Evolutionary conservation across 2,329 filamentous ascomycete genomes (phyloP), one percentile per base, ranked within the genome.

Genomic region (Sphaerulina musiva): DNA sequence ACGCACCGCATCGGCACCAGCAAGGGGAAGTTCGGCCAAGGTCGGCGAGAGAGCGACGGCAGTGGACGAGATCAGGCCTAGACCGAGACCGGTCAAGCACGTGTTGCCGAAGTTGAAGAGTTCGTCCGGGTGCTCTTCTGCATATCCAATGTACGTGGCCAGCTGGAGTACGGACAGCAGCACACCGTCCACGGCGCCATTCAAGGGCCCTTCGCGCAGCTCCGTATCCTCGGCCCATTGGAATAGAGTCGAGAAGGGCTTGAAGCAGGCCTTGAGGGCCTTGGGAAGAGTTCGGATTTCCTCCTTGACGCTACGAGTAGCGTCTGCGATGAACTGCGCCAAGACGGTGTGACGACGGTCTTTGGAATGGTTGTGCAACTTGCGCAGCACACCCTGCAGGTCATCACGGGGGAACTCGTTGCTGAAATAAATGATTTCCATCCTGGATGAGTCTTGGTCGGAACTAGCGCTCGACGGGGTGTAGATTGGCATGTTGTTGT

Each of bases 331-430:
- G 59, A 79, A 78, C 2, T 50, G 36, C 1, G 74, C 72, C 9
- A 79, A 63, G 3, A 69, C 29, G 0, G 59, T 62, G 58, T 72
- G 68, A 2, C 59, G 51, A 32, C 59, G 68, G 56, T 71, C 68
- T 56, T 76, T 78, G 66, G 70, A 73, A 51, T 70, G 69, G 11
- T 55, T 56, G 31, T 72, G 68, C 9, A 79, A 62, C 3, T 66
- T 60, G 7, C 75, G 74, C 43, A 74, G 66, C 0, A 78, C 57
- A 23, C 69, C 60, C 23, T 67, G 55, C 8, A 77, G 58, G 55
- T 78, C 72, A 36, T 77, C 75, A n/a, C 64, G 67, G 0, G 76
- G 76, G 48, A 78, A 76, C 56, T 78, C 75, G 53, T 77, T 76
- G 58, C 72, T 69, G 62, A 78, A 78, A 61, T 71, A 76, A n/a